Evolutionary conservation across 78 protist genomes (phyloP), one percentile per base, ranked within the genome.

Genomic region (Diacronema lutheri): DNA sequence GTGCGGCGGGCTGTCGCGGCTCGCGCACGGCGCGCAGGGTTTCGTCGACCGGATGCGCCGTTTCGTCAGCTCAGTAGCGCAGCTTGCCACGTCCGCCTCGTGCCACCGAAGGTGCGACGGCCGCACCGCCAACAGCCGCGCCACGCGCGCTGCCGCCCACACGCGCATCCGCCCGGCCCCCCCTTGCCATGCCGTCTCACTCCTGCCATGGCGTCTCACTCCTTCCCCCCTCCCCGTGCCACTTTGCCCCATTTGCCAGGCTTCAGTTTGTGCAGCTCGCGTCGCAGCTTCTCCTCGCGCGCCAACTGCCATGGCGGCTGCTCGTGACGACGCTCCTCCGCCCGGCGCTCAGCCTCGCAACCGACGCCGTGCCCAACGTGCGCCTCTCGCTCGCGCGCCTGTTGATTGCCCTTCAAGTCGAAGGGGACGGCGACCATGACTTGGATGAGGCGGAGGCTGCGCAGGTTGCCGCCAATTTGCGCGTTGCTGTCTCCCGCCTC

Each of bases 361-460:
- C 21, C n/a, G 91, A 89, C 79, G 10, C 14, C 31, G 89, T 86
- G 44, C 55, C 91, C n/a, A 89, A 87, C 72, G 88, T 89, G 33
- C 77, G 91, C 13, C 29, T 89, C 21, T 44, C 31, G 23, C 35
- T 89, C 6, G 82, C 91, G 19, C 40, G 35, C 29, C 23, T 73
- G 40, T 5, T 74, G 46, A 20, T 64, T 1, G 58, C 20, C 29
- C 38, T 3, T 7, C 64, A 16, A 7, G 83, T 61, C 66, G 66
- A 57, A 3, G 25, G 11, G 19, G 62, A 57, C 50, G 50, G 16
- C 16, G 16, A 3, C 50, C 16, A 44, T 3, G 16, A 44, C 16
- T 7, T 44, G 16, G 50, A 44, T 7, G 50, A 44, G 16, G 50
- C 50, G 50, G 50, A 44, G 16, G 50, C 7, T 3, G 16, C 16